Base-by-base conservation (phyloP, 2,329 filamentous ascomycete genomes). In the Nakataea oryzae region DNA sequence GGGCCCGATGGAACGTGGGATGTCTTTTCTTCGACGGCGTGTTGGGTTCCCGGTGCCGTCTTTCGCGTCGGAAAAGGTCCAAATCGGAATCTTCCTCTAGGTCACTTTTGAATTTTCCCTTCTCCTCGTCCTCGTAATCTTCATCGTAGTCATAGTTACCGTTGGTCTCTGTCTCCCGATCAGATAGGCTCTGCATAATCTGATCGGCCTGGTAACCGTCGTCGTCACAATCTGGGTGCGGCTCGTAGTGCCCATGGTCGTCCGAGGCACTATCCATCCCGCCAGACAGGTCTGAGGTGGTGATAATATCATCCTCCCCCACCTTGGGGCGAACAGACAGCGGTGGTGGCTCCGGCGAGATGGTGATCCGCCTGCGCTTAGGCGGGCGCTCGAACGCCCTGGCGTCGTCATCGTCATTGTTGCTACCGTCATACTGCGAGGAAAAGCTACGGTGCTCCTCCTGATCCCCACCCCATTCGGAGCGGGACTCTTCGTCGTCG, bases 331-430 rank as follows among this genome's bases (percentile, higher is more conserved):
- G 24, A 24, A 29, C 58, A n/a, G 14, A n/a, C 27, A 54, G 21
- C 27, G 32, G 27, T 7, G 28, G 32, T 21, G 28, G 59, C 50
- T 57, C 50, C 12, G 61, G 57, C n/a, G 57, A 61, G n/a, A 59
- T 50, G 11, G 62, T 59, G 47, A 62, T 63, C 58, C 9, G 60
- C 50, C n/a, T 62, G 60, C 30, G 55, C 65, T 71, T 73, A 32
- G 76, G 73, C 29, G 75, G 77, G 59, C 72, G 59, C n/a, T 63
- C 14, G 66, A 64, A 55, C 64, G 63, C 63, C 69, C 69, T 62
- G 68, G 71, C 75, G 58, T 61, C 32, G 29, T 62, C 32, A 14
- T 62, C 54, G 24, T 57, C n/a, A 41, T 34, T 32, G 29, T 41
- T 28, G 13, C 50, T 28, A n/a, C n/a, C 28, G 29, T n/a, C 14